These are phyloP conservation scores for Pichia sp. DNA, from an alignment of 1,139 yeast genomes.

Conservation along the genomic window DNA sequence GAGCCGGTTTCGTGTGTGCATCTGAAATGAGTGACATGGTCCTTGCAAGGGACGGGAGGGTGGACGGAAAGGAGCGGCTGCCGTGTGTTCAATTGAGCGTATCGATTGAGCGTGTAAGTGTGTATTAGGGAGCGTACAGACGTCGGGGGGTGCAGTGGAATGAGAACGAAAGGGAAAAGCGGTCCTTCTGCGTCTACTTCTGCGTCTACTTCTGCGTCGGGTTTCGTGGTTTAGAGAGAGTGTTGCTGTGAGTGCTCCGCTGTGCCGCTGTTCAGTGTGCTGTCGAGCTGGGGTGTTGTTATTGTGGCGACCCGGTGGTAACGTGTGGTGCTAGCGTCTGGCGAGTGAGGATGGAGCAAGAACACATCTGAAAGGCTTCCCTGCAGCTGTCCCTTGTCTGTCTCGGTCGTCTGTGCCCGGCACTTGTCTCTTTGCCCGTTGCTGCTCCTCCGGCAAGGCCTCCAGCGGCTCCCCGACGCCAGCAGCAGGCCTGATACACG, in stretches of 20 bases:
- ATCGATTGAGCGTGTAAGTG: too few relatives aligned
- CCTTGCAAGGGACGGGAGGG: not conserved
- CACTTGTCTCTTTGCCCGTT: not conserved
- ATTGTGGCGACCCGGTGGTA: too few relatives aligned
- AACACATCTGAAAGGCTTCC: not conserved
- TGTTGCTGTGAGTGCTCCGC: not conserved
- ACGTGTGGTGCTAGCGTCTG: not conserved
- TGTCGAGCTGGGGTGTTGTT: not conserved
- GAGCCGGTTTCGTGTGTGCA: not conserved
- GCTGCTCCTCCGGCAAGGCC: not conserved
- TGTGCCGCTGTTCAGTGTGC: not conserved
- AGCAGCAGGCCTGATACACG: not conserved
- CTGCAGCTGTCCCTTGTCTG: not conserved
- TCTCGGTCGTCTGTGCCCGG: too few relatives aligned
- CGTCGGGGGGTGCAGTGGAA: not conserved
- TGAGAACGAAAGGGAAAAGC: too few relatives aligned
- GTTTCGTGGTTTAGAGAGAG: too few relatives aligned
- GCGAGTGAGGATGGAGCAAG: not conserved
- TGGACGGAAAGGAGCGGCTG: not conserved
- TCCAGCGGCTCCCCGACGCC: not conserved
- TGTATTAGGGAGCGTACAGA: too few relatives aligned
- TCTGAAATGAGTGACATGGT: conserved; percentile 2
- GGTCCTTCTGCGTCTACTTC: too few relatives aligned
- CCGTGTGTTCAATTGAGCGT: not conserved
- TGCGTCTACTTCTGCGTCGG: too few relatives aligned